Base-by-base conservation (phyloP, 2,329 filamentous ascomycete species). In the Trichoderma breve region DNA sequence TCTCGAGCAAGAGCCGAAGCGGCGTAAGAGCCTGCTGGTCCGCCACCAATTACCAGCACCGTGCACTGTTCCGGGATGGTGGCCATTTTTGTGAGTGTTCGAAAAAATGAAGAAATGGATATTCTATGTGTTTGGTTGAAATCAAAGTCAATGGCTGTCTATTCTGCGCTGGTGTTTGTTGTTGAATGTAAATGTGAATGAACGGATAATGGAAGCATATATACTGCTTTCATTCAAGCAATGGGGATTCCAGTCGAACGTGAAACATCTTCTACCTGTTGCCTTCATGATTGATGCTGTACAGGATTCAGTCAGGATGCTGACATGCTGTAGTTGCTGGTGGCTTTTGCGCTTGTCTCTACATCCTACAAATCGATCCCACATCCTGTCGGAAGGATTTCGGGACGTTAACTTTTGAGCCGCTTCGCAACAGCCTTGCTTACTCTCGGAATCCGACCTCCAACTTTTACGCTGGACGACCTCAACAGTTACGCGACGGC, bases 1-100 rank as follows among this genome's bases (percentile, higher is more conserved):
- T 86, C 84, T 0, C 84, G 81, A 1, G 84, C 84, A 6, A 86
- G 76, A 1, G 75, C 81, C 0, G 80, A 73, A 6, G 85, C 83
- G 1, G 83, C 73, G 69, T 84, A 86, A 0, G 85, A 86, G 3
- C 85, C 84, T 0, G 75, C 83, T 6, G 84, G 84, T 5, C 84
- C 84, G 26, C 82, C 84, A 6, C 84, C 84, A 1, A 85, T 74
- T 7, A 86, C 82, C 2, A 85, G 77, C 0, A 85, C 83, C 6
- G 78, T 80, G 60, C 76, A 79, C 9, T 74, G 62, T 43, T 74
- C 69, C 3, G 79, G 77, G 21, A 71, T 21, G n/a, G 32, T 55
- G 70, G 80, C 24, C 68, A 71, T 71, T 47, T 11, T 65, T 62
- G 21, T 21, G 3, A 12, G 3, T 21, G 9, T 8, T 58, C 6